These are phyloP conservation scores for Oemleria cerasiformis DNA, from an alignment of 306 rosid species.

Conservation along the genomic window DNA sequence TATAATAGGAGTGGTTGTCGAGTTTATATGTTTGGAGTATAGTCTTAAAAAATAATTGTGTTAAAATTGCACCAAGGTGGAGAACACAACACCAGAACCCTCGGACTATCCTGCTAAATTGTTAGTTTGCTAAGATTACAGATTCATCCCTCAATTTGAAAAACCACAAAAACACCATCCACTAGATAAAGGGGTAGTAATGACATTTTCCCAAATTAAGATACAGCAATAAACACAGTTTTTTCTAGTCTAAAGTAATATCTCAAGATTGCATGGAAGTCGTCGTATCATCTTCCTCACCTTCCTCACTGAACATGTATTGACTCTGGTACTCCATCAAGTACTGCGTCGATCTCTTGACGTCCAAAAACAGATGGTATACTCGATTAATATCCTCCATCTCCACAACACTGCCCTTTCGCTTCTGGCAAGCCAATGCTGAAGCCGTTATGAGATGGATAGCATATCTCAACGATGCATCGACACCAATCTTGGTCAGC, in stretches of 20 bases:
- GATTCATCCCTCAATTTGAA: neutral
- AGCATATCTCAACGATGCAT: constrained; percentile 90
- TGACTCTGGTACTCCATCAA: constrained; percentile 90
- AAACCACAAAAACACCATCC: no score
- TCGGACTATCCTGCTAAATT: neutral
- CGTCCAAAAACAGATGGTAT: constrained; percentile 90
- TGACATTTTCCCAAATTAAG: neutral
- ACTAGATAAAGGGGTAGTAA: neutral
- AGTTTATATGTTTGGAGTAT: no score
- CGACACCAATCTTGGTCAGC: constrained; percentile 88
- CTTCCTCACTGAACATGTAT: constrained; percentile 92
- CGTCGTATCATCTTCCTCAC: constrained; percentile 56
- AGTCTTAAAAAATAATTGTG: no score
- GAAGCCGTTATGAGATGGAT: constrained; percentile 89
- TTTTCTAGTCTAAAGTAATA: neutral
- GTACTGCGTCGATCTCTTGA: constrained; percentile 94
- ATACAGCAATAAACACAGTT: neutral
- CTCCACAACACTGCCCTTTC: constrained; percentile 82
- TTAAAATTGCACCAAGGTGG: no score
- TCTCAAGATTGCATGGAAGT: constrained; percentile 56
- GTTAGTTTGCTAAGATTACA: neutral
- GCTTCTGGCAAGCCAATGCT: constrained; percentile 78
- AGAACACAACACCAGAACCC: neutral
- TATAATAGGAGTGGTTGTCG: no score
- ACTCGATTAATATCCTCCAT: constrained; percentile 89